Conservation (phyloP, 2,329 filamentous ascomycete genomes). For the Lachnellula suecica region DNA sequence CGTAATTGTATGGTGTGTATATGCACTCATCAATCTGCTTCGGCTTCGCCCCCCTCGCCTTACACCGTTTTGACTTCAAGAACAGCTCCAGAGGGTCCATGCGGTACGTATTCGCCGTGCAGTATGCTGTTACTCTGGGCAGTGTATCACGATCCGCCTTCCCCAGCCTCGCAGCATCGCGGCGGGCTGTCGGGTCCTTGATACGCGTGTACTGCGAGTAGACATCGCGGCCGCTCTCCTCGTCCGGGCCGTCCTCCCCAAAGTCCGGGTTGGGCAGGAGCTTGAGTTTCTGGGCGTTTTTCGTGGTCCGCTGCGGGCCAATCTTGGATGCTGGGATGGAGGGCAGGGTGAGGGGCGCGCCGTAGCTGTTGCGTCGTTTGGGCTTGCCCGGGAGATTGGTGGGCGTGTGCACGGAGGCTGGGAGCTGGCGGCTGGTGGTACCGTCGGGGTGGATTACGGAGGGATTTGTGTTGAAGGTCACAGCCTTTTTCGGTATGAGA, state of each 20-base stretch:
- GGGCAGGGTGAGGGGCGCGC: slow-evolving; percentile 42
- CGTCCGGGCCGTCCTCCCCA: slow-evolving; percentile 73
- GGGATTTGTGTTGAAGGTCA: slow-evolving; percentile 75
- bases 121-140: slow-evolving; percentile 93
- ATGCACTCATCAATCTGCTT: slow-evolving; percentile 98
- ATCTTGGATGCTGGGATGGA: slow-evolving; percentile 61
- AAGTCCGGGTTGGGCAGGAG: slow-evolving; percentile 89
- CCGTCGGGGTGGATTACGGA: slow-evolving; percentile 59
- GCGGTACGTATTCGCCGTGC: slow-evolving; percentile 88
- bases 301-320: slow-evolving; percentile 90
- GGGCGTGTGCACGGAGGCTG: slow-evolving; percentile 35
- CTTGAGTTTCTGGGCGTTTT: slow-evolving; percentile 95
- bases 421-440: slow-evolving; percentile 42
- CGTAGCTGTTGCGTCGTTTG: slow-evolving; percentile 80
- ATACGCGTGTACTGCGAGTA: slow-evolving; percentile 98
- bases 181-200: slow-evolving; percentile 89
- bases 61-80: slow-evolving; percentile 75
- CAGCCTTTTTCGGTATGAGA: slow-evolving; percentile 46
- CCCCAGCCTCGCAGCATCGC: slow-evolving; percentile 87
- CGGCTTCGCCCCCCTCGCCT: slow-evolving; percentile 75
- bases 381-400: slow-evolving; percentile 59
- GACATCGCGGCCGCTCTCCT: slow-evolving; percentile 91
- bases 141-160: slow-evolving; percentile 88
- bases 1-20: slow-evolving; percentile 90
- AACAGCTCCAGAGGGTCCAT: slow-evolving; percentile 89